Percentiles rank a stretch among this genome's conserved stretches.
Conservation (phyloP, 2,329 filamentous ascomycete species). For the Cryoendolithus antarcticus region DNA sequence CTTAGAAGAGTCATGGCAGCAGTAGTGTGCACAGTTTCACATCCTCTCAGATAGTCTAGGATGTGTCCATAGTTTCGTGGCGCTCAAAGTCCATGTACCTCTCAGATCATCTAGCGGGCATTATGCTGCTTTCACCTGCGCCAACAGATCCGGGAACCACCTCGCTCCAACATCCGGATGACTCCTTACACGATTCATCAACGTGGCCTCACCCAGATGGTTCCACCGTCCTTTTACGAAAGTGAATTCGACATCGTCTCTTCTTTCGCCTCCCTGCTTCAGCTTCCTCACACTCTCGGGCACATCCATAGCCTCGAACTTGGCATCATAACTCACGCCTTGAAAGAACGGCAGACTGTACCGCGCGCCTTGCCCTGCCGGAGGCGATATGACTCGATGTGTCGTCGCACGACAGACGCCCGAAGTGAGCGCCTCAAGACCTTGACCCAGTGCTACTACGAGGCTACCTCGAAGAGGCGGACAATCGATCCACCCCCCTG, state of each 20-base stretch:
- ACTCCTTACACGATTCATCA: slow-evolving; percentile 74
- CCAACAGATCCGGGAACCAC: slow-evolving; percentile 43
- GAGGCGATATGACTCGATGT: slow-evolving; percentile 67
- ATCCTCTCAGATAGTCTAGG: too few relatives aligned
- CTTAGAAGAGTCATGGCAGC: too few relatives aligned
- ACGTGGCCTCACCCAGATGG: slow-evolving; percentile 66
- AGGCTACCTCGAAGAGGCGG: slow-evolving; percentile 64
- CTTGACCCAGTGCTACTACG: slow-evolving; percentile 79
- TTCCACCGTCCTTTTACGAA: slow-evolving; percentile 58
- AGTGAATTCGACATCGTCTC: slow-evolving; percentile 77
- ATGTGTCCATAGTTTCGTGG: too few relatives aligned
- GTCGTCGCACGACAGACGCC: slow-evolving; percentile 74
- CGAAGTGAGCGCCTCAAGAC: slow-evolving; percentile 70
- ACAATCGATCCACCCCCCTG: slow-evolving; percentile 71
- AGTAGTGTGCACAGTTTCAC: too few relatives aligned
- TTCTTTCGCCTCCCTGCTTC: slow-evolving; percentile 45
- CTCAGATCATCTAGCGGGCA: too few relatives aligned
- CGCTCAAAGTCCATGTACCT: too few relatives aligned
- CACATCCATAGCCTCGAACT: slow-evolving; percentile 64
- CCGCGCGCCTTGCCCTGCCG: slow-evolving; percentile 55
- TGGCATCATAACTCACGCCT: slow-evolving; percentile 65
- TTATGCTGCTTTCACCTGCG: slow-evolving; percentile 19
- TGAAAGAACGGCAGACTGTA: slow-evolving; percentile 84
- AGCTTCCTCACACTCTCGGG: slow-evolving; percentile 52
- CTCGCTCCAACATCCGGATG: slow-evolving; percentile 77